These are phyloP conservation scores for Capronia epimyces DNA, from an alignment of 2,329 filamentous ascomycete species.

Conservation along the genomic window DNA sequence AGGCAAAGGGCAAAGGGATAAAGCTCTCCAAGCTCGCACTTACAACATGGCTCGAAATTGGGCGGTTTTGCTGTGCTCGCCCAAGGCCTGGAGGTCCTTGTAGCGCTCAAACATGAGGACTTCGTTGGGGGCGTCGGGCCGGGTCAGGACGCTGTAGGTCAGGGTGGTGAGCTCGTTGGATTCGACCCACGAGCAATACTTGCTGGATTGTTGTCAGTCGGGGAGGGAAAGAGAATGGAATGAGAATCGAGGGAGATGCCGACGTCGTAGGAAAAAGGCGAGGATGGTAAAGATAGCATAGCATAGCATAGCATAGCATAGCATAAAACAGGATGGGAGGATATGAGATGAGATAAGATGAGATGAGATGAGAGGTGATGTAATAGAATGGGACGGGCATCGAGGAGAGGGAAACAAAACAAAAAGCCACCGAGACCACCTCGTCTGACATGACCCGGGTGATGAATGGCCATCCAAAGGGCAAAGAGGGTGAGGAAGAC, in stretches of 20 bases:
- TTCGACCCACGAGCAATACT: slow-evolving; percentile 24
- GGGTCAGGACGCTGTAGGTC: slow-evolving; percentile 23
- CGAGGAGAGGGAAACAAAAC: too few relatives aligned
- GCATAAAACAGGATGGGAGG: neutral
- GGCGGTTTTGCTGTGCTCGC: slow-evolving; percentile 22
- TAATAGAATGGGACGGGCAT: too few relatives aligned
- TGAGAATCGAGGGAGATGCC: neutral
- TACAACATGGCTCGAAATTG: slow-evolving; percentile 28
- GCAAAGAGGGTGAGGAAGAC: too few relatives aligned
- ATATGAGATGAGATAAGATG: too few relatives aligned
- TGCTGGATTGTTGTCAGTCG: too few relatives aligned
- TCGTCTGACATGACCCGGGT: too few relatives aligned
- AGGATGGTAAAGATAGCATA: neutral
- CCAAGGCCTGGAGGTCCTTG: slow-evolving; percentile 20
- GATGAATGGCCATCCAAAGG: too few relatives aligned
- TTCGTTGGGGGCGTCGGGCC: slow-evolving; percentile 18
- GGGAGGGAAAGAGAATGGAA: too few relatives aligned
- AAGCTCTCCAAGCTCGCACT: slow-evolving; percentile 4
- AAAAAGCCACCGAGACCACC: too few relatives aligned
- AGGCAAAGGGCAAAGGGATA: neutral
- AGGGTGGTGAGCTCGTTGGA: slow-evolving; percentile 21
- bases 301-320: neutral
- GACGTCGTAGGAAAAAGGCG: neutral
- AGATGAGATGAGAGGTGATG: neutral
- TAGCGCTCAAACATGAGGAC: slow-evolving; percentile 26